These are phyloP conservation scores for Fusarium praegraminearum DNA, from an alignment of 2,329 filamentous ascomycete species.

Conservation along the genomic window DNA sequence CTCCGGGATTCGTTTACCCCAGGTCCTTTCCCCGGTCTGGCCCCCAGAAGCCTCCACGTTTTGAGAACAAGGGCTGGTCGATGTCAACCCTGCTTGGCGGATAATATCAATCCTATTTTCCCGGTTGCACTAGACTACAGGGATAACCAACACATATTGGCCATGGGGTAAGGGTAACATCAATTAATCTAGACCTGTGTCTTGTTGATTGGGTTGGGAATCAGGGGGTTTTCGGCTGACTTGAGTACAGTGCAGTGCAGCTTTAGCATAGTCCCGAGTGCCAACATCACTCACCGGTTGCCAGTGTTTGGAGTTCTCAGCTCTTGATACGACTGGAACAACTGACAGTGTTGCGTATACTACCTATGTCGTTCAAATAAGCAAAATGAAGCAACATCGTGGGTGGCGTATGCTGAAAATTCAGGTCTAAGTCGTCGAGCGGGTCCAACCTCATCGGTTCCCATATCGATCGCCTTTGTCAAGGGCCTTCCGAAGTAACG, in stretches of 20 bases:
- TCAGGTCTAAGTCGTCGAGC: constrained; percentile 9
- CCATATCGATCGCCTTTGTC: not conserved
- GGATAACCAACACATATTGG: constrained; percentile 25
- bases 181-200: constrained; percentile 11
- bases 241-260: not conserved
- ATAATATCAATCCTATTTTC: constrained; percentile 45
- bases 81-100: constrained; percentile 34
- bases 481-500: not conserved
- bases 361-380: constrained; percentile 11
- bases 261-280: not conserved
- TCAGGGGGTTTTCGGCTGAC: not conserved
- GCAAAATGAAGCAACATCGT: constrained; percentile 1
- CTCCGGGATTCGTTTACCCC: constrained; percentile 22
- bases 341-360: not conserved
- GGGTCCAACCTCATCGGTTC: constrained; percentile 12
- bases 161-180: constrained; percentile 5
- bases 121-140: constrained; percentile 40
- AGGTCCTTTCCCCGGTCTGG: constrained; percentile 17
- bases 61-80: constrained; percentile 22
- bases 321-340: not conserved
- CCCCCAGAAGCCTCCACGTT: constrained; percentile 39
- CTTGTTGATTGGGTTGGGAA: constrained; percentile 1
- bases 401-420: constrained; percentile 1
- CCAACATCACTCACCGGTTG: not conserved
- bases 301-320: not conserved